Base-by-base conservation (phyloP, 2,329 filamentous ascomycete genomes). In the Sphaceloma murrayae region DNA sequence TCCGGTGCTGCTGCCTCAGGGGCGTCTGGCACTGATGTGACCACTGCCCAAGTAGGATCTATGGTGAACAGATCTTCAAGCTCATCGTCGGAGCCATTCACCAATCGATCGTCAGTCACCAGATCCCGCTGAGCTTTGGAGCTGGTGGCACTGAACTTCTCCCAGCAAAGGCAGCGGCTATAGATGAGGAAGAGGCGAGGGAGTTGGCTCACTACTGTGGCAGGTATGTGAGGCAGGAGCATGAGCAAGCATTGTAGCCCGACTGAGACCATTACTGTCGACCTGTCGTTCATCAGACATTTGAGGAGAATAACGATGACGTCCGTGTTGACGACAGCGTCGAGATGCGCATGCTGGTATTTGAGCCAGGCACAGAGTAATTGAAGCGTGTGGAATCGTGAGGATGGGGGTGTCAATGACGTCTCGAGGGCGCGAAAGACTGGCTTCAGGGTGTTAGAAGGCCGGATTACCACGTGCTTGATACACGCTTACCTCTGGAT, bases 181-280 rank as follows among this genome's bases (percentile, higher is more conserved):
- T 91, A 91, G 43, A 91, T 80, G 49, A 87, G 80, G 69, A 89
- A 91, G 13, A 91, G 67, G 14, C 77, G 75, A 21, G 83, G 79
- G 4, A 91, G 68, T 56, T 81, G 74, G 1, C 75, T 71, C 2
- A 78, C 76, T 10, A 88, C 64, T 2, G 80, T 80, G 52, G 75
- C 80, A 1, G 84, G 84, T 61, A 89, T 84, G 56, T 88, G 83
- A 1, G 85, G 85, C 39, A 91, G 62, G 19, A 89, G 76, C 85
- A 91, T 91, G 51, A 85, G 80, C 47, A 91, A 63, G 5, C 78
- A 75, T 3, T 82, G 83, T 43, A 91, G 66, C 1, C 83, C 82
- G 32, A 86, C 67, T 1, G 83, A 83, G n/a, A 89, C 72, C 2
- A 82, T 76, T 1, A 80, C 80, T 0, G 82, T 85, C 0, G 83